These are phyloP conservation scores for Penicillium capsulatum DNA, from an alignment of 2,329 filamentous ascomycete species.

Conservation along the genomic window DNA sequence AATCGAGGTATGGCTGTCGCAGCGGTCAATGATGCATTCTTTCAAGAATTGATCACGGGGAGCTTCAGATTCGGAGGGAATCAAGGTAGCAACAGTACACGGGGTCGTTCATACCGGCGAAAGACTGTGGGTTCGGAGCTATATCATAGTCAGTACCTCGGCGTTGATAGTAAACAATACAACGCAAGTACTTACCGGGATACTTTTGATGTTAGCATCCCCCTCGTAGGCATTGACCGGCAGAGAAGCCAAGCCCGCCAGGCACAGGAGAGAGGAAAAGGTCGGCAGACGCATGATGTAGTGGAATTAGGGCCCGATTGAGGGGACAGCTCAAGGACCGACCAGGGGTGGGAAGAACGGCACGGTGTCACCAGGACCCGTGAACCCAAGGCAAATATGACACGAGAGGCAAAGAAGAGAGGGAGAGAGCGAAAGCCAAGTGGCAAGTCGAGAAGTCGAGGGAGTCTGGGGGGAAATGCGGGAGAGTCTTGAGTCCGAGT, in stretches of 20 bases:
- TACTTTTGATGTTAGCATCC: slow-evolving; percentile 57
- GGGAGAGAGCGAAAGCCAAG: slow-evolving; percentile 9
- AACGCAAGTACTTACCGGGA: slow-evolving; percentile 54
- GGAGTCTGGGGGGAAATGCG: not conserved
- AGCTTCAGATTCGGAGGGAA: not conserved
- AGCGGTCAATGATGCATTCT: slow-evolving; percentile 9
- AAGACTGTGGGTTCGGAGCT: slow-evolving; percentile 86
- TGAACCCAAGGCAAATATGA: slow-evolving; percentile 7
- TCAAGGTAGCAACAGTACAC: no score
- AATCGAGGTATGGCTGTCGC: slow-evolving; percentile 85
- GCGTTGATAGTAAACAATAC: slow-evolving; percentile 3
- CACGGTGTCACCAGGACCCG: slow-evolving; percentile 26
- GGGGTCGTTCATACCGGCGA: slow-evolving; percentile 70
- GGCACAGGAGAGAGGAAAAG: slow-evolving; percentile 34
- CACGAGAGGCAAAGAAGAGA: slow-evolving; percentile 3
- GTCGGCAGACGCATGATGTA: slow-evolving; percentile 32
- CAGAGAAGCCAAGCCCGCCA: slow-evolving; percentile 32
- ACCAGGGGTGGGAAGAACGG: slow-evolving; percentile 16
- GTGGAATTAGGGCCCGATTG: slow-evolving; percentile 16
- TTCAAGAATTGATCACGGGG: not conserved
- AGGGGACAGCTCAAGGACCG: slow-evolving; percentile 19
- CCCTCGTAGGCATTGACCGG: slow-evolving; percentile 45
- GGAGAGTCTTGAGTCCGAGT: slow-evolving; percentile 1
- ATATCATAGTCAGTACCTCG: slow-evolving; percentile 22
- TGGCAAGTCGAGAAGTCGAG: not conserved